These are phyloP conservation scores for Pythium grandisporangium DNA, from an alignment of 352 stramenopile species.

Conservation along the genomic window DNA sequence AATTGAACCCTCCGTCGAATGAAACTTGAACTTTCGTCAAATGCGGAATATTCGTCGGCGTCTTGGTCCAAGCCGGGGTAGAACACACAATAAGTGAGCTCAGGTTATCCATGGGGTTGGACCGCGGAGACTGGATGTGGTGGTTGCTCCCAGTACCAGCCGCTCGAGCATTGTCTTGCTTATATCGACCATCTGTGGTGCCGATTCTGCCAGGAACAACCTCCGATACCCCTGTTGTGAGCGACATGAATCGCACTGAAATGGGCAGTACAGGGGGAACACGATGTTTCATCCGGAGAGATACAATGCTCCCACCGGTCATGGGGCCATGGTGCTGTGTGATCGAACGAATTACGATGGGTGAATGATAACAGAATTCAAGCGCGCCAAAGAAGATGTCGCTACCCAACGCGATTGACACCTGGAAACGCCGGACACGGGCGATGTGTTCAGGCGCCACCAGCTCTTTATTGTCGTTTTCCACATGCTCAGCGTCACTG, in stretches of 20 bases:
- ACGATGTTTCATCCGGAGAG: slow-evolving; percentile 65
- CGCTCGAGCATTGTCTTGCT: background rate
- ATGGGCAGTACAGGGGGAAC: slow-evolving; percentile 34
- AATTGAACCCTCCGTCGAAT: slow-evolving; percentile 48
- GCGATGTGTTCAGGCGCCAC: background rate
- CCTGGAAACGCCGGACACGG: slow-evolving; percentile 20
- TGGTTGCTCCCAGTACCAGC: too few species aligned
- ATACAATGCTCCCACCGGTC: slow-evolving; percentile 42
- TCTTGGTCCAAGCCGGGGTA: slow-evolving; percentile 31
- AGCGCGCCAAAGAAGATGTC: slow-evolving; percentile 36
- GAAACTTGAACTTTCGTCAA: slow-evolving; percentile 71
- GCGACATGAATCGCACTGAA: slow-evolving; percentile 40
- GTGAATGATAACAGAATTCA: slow-evolving; percentile 43
- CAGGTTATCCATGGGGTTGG: slow-evolving; percentile 13
- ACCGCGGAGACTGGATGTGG: slow-evolving; percentile 2
- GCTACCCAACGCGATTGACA: slow-evolving; percentile 28
- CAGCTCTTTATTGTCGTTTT: background rate
- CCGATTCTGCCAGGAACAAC: slow-evolving; percentile 9
- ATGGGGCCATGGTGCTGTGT: slow-evolving; percentile 58
- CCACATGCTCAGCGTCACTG: too few species aligned
- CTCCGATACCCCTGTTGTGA: slow-evolving; percentile 15
- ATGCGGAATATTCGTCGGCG: slow-evolving; percentile 16
- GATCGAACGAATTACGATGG: slow-evolving; percentile 46
- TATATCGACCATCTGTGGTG: slow-evolving; percentile 10
- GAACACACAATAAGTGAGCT: slow-evolving; percentile 35